Conservation (phyloP, 208 protist species). For the Trypanosoma brucei region DNA sequence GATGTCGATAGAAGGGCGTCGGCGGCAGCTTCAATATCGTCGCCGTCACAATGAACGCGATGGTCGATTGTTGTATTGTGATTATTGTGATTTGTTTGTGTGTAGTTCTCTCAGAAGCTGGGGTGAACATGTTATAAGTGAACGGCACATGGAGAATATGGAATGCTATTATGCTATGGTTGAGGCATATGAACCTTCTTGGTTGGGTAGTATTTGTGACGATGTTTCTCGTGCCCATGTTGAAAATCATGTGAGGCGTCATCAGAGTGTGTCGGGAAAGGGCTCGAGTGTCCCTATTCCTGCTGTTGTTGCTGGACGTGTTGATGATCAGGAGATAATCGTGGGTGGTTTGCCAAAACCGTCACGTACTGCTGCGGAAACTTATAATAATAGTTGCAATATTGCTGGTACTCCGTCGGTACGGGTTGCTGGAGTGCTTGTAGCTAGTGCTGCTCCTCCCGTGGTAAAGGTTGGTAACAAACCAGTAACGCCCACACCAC, state of each 20-base stretch:
- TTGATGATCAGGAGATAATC: slow-evolving; percentile 28
- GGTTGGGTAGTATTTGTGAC: slow-evolving; percentile 42
- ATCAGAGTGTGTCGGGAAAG: slow-evolving; percentile 29
- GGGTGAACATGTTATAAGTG: slow-evolving; percentile 44
- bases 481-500: too few species aligned
- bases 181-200: slow-evolving; percentile 42
- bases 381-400: background rate
- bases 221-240: slow-evolving; percentile 34
- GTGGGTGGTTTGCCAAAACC: slow-evolving; percentile 29
- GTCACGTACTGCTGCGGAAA: background rate
- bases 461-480: slow-evolving; percentile 6
- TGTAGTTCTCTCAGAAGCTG: slow-evolving; percentile 43
- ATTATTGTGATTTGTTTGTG: slow-evolving; percentile 86
- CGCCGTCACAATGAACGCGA: slow-evolving; percentile 83
- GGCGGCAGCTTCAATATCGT: slow-evolving; percentile 36
- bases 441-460: slow-evolving; percentile 10
- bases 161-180: slow-evolving; percentile 68
- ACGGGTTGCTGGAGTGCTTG: slow-evolving; percentile 19
- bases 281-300: slow-evolving; percentile 32
- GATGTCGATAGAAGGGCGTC: too few species aligned
- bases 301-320: slow-evolving; percentile 19
- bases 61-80: slow-evolving; percentile 72
- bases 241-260: slow-evolving; percentile 17
- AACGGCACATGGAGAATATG: slow-evolving; percentile 56
- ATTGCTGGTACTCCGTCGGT: slow-evolving; percentile 9